Evolutionary conservation across 179 eudicot species (phyloP), one percentile per base, ranked within the genome.

Genomic region (Pouteria campechiana): DNA sequence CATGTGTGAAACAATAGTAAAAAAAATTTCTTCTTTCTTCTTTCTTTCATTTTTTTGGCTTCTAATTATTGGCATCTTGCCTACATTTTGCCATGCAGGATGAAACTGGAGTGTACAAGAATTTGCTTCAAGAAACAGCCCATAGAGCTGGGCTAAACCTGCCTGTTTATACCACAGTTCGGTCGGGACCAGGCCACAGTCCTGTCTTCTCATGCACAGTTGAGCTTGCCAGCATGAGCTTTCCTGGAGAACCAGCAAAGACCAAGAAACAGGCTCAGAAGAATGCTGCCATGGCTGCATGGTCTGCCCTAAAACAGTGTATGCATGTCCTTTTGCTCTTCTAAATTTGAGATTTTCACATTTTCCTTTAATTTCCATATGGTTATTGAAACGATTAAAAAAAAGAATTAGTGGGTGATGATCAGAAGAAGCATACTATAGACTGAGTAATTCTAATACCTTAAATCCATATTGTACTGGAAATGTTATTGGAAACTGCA

Each of bases 181-280:
- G 78, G 24, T 63, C 82, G 16, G 82, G 82, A 30, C 72, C 72
- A 5, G 75, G 78, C 44, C 82, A 75, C 61, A 67, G 51, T 44
- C 77, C 82, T 57, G 53, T 71, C 54, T 75, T 75, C 62, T 67
- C 69, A 17, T 71, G 82, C 61, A 68, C 56, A 5, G 72, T 75
- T 44, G 82, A 68, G 49, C 40, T 75, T 32, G 78, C 69, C 22
- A 74, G 82, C 46, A 64, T 60, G 64, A 43, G 61, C 29, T 71
- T 71, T 42, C 47, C 67, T 7, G 82, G 82, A 31, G 72, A 67
- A 40, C 50, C 57, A 19, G 64, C 78, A 10, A 75, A 57, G 67
- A 71, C 78, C 15, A 75, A 75, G 72, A 75, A 75, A 54, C 81
- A 75, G 48, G 81, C 81, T 61, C 72, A 75, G 60, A 75, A 75